Base-by-base conservation (phyloP, 768 basidiomycete species). In the Albatrellus ellisii region DNA sequence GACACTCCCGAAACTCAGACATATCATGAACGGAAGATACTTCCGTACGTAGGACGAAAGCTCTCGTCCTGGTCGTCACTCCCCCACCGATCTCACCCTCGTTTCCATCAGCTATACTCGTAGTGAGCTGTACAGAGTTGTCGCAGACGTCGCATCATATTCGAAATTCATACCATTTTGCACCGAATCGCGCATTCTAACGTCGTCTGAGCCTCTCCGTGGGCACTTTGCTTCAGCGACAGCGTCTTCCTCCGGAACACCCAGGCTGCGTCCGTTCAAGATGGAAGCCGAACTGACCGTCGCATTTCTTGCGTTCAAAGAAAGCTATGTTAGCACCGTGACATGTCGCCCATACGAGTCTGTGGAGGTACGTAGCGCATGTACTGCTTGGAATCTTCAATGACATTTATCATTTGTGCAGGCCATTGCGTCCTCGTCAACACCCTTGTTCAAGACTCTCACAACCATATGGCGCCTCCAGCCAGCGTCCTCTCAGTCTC, bases 151-250 rank as follows among this genome's bases (percentile, higher is more conserved):
- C 21, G 75, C 68, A 12, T 84, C 85, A 2, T 99, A 98, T 59
- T 72, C 77, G 8, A 65, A 63, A 45, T 99, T 97, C 57, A 66
- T 99, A 40, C 94, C 95, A 5, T 94, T 86, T 59, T 95, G 92
- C 63, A 75, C 73, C 10, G 64, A 65, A 17, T 83, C 89, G 4
- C 73, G 72, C 18, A 69, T 92, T 43, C 63, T 92, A 11, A 44
- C 17, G 35, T 24, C 35, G 4, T 14, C 15, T 6, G 17, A 21
- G 2, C 35, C 35, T 1, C 8, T 36, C 17, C 35, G 9, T 4
- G 9, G 35, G n/a, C n/a, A n/a, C n/a, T 21, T 36, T 21, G 49
- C 29, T 56, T 58, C 3, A 58, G 62, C 21, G 31, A 43, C 49
- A 53, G 53, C 48, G 32, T 48, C 34, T 54, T 59, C 3, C 58